A percentile compares a stretch with the other conserved stretches of the same genome.
Conservation (phyloP, 176 grass and related monocot genomes). For the Avena eriantha region DNA sequence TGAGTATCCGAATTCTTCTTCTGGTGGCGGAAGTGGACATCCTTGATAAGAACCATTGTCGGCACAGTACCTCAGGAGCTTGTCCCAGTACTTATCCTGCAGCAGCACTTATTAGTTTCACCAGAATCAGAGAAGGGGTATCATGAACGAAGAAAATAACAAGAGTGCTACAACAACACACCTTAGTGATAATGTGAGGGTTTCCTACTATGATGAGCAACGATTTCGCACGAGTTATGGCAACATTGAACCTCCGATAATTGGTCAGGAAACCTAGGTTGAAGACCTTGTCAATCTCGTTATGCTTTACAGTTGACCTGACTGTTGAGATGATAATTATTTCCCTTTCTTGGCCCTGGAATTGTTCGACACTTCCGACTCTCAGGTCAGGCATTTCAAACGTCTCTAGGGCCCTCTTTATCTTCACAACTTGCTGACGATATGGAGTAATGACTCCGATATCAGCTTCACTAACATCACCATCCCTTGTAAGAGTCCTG, state of each 20-base stretch:
- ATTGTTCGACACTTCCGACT: conserved; percentile 89
- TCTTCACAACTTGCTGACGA: conserved; percentile 80
- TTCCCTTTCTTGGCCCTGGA: conserved; percentile 94
- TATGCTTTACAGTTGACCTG: conserved; percentile 88
- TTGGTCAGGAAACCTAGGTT: conserved; percentile 96
- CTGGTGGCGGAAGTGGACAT: conserved; percentile 76
- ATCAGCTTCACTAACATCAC: conserved; percentile 58
- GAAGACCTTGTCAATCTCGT: conserved; percentile 73
- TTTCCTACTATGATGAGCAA: conserved; percentile 92
- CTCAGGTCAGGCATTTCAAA: conserved; percentile 83
- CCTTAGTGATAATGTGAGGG: conserved; percentile 90
- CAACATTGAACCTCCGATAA: conserved; percentile 81
- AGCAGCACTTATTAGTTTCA: conserved; percentile 23
- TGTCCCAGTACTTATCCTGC: conserved; percentile 89
- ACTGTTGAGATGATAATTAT: conserved; percentile 96
- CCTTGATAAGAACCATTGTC: conserved; percentile 91
- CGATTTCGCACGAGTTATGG: conserved; percentile 86
- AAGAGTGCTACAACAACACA: conserved; percentile 31
- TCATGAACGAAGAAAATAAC: background rate
- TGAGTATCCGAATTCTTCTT: conserved; percentile 44
- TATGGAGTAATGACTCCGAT: conserved; percentile 96
- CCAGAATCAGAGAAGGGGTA: conserved; percentile 32
- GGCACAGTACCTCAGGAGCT: conserved; percentile 77
- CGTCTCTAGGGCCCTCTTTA: conserved; percentile 77
- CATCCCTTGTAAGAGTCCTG: conserved; percentile 63